Percentiles rank a stretch among this genome's conserved stretches.
phyloP scores from a whole-genome alignment of 768 basidiomycete genomes.

The Tulasnella sp. region DNA sequence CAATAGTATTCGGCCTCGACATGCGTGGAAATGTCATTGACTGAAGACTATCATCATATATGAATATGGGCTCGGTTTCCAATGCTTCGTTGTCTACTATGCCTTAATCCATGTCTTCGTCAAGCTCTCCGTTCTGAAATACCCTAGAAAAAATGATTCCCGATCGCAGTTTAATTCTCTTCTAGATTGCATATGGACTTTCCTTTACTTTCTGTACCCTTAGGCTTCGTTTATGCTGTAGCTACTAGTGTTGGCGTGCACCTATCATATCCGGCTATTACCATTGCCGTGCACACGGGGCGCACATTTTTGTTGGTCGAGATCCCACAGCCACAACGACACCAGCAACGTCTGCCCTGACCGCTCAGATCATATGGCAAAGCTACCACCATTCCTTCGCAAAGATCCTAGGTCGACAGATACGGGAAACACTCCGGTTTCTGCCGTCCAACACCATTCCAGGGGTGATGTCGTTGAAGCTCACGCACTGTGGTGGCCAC shows the following conservation, averaged over 20 bases:
- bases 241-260: neutral
- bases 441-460: neutral
- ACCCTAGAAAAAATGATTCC: neutral
- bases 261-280: neutral
- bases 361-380: neutral
- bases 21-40: slow-evolving; percentile 3
- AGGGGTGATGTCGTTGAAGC: slow-evolving; percentile 3
- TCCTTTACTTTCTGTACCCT: neutral
- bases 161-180: neutral
- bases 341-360: neutral
- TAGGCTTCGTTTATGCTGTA: neutral
- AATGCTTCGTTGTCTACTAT: neutral
- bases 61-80: neutral
- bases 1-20: neutral
- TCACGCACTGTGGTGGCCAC: slow-evolving; percentile 19
- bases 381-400: neutral
- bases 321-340: neutral
- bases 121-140: neutral
- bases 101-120: neutral
- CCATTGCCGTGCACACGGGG: neutral
- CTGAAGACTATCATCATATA: neutral
- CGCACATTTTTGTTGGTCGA: neutral
- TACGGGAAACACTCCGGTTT: neutral
- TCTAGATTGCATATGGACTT: neutral
- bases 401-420: neutral